These are phyloP conservation scores for Penicillium cosmopolitanum DNA, from an alignment of 495 filamentous ascomycete species.

Conservation along the genomic window DNA sequence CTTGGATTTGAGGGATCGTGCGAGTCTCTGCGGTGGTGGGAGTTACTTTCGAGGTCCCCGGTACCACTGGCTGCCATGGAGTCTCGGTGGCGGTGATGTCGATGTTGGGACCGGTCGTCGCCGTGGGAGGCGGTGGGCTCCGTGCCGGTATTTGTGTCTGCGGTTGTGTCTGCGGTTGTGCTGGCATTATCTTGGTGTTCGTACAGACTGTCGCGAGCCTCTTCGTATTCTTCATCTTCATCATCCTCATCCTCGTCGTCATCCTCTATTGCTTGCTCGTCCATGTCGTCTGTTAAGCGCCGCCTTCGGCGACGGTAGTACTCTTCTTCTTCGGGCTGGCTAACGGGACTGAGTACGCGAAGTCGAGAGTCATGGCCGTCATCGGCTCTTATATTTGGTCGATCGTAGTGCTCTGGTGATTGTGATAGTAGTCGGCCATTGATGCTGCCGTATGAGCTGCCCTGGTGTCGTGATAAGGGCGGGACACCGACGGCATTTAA, in stretches of 20 bases:
- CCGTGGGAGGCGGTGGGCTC: constrained; percentile 18
- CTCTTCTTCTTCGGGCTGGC: constrained; percentile 70
- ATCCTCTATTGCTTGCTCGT: constrained; percentile 35
- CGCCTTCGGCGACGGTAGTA: constrained; percentile 49
- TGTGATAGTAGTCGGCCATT: constrained; percentile 35
- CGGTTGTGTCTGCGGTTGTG: constrained; percentile 20
- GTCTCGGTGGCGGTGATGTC: constrained; percentile 17
- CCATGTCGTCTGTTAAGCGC: constrained; percentile 29
- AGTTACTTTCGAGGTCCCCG: constrained; percentile 14
- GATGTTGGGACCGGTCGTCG: constrained; percentile 16
- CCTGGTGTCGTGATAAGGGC: constrained; percentile 36
- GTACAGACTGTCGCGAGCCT: constrained; percentile 43
- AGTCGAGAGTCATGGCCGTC: constrained; percentile 43
- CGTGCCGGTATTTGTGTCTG: constrained; percentile 22
- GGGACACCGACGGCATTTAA: constrained; percentile 37
- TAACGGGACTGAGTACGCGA: constrained; percentile 77
- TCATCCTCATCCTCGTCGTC: constrained; percentile 42
- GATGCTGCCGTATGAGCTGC: constrained; percentile 41
- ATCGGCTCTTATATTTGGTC: constrained; percentile 16
- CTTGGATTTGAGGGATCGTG: constrained; percentile 10
- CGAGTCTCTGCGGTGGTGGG: constrained; percentile 16
- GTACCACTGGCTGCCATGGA: constrained; percentile 14
- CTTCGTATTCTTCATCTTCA: constrained; percentile 51
- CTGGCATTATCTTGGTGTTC: constrained; percentile 38
- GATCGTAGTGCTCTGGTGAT: constrained; percentile 30